Base-by-base conservation (phyloP, 805 yeast genomes). In the Suhomyces emberorum region DNA sequence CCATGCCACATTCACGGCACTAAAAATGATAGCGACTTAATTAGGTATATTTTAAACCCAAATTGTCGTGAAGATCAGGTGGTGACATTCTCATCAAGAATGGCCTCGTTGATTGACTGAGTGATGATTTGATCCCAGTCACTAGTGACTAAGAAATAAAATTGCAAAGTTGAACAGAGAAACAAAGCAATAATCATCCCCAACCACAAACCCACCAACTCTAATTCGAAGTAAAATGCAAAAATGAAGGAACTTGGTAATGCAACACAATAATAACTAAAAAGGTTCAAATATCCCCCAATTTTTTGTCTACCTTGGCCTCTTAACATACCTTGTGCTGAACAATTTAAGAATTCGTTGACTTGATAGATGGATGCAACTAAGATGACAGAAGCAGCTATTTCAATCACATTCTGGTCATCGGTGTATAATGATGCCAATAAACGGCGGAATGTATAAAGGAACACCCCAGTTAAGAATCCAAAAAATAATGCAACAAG, bases 281-380 rank as follows among this genome's bases (percentile, higher is more conserved):
- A 52, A 24, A 77, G 47, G 49, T 74, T 76, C 36, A 74, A 58
- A 37, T 63, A 59, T 3, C 81, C 80, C 8, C 81, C 81, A 38
- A 77, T 74, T 43, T 65, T 66, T 48, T 76, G 82, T 38, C 76
- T 46, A 3, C 81, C 81, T 50, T 76, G 81, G 16, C 81, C 81
- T 44, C 82, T 57, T 38, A 77, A 59, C 19, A 76, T 59, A 1
- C 82, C 82, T 5, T 71, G 73, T n/a, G 77, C 62, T 2, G 71
- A 58, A 34, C 77, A 69, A 26, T 74, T 57, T 28, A 76, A 43
- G 19, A 69, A 69, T 48, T 76, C 82, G 47, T 70, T 72, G 21
- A 75, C 48, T 50, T 76, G 81, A 43, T 70, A 73, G n/a, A 73
- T 35, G 1, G 76, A 72, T 1, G 73, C 77, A n/a, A 74, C 51